Evolutionary conservation across 176 grass and related monocot genomes (phyloP).

Genomic region (Musa troglodytarum): DNA sequence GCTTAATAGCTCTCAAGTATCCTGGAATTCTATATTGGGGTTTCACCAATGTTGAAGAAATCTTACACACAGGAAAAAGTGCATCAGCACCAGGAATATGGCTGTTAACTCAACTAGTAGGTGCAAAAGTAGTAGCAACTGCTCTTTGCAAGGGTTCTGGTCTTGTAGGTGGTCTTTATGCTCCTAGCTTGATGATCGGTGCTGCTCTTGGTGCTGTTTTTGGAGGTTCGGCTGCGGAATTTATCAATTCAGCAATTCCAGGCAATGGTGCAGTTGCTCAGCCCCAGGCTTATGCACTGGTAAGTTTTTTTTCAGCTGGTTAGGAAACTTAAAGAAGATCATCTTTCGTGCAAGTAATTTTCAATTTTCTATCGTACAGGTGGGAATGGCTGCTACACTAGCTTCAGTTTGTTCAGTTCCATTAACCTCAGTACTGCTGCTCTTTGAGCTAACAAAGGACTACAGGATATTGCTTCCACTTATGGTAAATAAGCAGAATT

Average conservation of each 20-base stretch:
- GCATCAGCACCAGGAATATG: conserved; percentile 96
- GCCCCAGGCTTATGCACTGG: conserved; percentile 91
- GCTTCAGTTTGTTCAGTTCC: conserved; percentile 93
- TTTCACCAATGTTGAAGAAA: conserved; percentile 97
- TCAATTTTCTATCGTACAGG: conserved; percentile 36
- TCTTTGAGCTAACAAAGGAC: conserved; percentile 98
- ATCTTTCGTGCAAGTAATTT: conserved; percentile 1
- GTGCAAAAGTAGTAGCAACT: conserved; percentile 89
- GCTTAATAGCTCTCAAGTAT: conserved; percentile 93
- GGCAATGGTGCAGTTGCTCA: conserved; percentile 94
- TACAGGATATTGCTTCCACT: conserved; percentile 94
- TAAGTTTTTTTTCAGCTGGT: conserved; percentile 34
- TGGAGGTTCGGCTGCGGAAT: conserved; percentile 79
- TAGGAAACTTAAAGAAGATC: neutral
- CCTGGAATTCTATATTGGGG: conserved; percentile 96
- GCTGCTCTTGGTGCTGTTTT: conserved; percentile 97
- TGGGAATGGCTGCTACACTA: conserved; percentile 94
- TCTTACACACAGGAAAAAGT: conserved; percentile 92
- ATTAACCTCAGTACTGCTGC: conserved; percentile 83
- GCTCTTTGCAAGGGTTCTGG: conserved; percentile 98
- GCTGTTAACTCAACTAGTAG: conserved; percentile 84
- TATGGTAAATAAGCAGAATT: conserved; percentile 48
- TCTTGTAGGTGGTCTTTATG: conserved; percentile 96
- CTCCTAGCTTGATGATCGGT: conserved; percentile 97
- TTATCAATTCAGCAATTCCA: conserved; percentile 85